Evolutionary conservation across 2,329 filamentous ascomycete species (phyloP).

Genomic region (Xylariaceae sp.): DNA sequence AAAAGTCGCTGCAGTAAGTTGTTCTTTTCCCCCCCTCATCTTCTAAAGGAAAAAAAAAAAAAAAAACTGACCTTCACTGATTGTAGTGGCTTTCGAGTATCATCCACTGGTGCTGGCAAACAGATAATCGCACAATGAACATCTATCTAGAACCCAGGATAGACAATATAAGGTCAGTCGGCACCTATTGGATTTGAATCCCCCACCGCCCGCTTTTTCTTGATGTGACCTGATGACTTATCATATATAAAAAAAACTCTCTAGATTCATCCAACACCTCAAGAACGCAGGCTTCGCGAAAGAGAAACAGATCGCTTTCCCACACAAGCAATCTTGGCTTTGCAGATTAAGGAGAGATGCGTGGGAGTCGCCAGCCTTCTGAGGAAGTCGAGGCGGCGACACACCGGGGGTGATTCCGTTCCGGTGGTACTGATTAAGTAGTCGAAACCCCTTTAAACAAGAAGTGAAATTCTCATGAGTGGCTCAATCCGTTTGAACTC

Average conservation of each 20-base stretch:
- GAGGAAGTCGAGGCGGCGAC: constrained; percentile 3
- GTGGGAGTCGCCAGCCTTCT: constrained; percentile 65
- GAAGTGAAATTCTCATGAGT: no score
- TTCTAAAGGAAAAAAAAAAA: background rate
- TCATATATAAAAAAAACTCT: background rate
- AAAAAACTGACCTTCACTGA: background rate
- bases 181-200: background rate
- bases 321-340: constrained; percentile 87
- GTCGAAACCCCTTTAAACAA: no score
- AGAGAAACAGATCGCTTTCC: constrained; percentile 78
- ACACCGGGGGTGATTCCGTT: background rate
- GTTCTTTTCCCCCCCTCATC: background rate
- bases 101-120: constrained; percentile 77
- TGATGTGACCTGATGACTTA: constrained; percentile 4
- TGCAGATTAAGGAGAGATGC: constrained; percentile 73
- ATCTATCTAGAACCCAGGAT: constrained; percentile 85
- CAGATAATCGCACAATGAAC: constrained; percentile 74
- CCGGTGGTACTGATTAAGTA: background rate
- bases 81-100: constrained; percentile 69
- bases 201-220: no score
- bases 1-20: constrained; percentile 51
- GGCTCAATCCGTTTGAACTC: no score
- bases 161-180: constrained; percentile 75
- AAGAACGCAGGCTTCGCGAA: constrained; percentile 74
- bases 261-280: constrained; percentile 64